Percentiles rank a stretch among this genome's conserved stretches.
Conservation (phyloP, 805 yeast species). For the Kodamaea kaohsiungensis region DNA sequence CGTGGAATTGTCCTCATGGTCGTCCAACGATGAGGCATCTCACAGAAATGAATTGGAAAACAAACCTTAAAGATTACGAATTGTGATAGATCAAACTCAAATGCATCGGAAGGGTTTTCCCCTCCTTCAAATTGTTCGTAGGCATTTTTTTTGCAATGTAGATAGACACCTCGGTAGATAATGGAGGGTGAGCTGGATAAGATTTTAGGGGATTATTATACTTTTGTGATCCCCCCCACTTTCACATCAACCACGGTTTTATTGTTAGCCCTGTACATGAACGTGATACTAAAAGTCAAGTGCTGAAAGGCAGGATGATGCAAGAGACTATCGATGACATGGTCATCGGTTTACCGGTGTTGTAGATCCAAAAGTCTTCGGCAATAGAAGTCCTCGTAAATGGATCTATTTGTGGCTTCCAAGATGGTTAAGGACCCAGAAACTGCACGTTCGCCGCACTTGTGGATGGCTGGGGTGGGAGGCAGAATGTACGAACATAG, state of each 20-base stretch:
- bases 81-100: not conserved
- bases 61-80: slow-evolving; percentile 10
- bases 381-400: not conserved
- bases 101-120: not conserved
- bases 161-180: not conserved
- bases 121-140: not conserved
- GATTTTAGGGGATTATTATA: not conserved
- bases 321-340: not conserved
- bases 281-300: not conserved
- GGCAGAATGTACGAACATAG: not conserved
- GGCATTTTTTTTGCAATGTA: not conserved
- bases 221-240: not conserved
- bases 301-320: not conserved
- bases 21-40: slow-evolving; percentile 95
- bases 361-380: not conserved
- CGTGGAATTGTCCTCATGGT: slow-evolving; percentile 98
- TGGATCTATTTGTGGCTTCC: not conserved
- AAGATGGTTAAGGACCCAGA: not conserved
- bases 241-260: not conserved
- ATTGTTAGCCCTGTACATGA: not conserved
- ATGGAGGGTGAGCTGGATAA: not conserved
- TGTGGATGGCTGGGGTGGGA: not conserved
- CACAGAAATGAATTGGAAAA: slow-evolving; percentile 48
- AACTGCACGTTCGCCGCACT: not conserved
- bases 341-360: not conserved